Percentiles rank a stretch among this genome's conserved stretches.
These are phyloP conservation scores for Gynandropsis gynandra DNA, from an alignment of 345 rosid species.

Conservation along the genomic window DNA sequence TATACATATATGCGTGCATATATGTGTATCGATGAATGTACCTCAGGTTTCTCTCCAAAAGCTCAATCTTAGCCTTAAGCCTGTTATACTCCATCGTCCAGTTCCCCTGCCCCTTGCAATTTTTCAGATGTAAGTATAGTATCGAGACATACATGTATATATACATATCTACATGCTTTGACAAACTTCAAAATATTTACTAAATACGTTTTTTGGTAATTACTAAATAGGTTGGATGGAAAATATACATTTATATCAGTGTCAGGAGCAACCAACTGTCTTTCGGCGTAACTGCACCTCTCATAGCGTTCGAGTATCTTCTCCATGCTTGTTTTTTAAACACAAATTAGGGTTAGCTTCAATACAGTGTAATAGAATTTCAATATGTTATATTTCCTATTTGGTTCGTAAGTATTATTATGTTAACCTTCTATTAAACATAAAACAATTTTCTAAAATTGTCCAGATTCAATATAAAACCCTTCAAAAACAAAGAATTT, in stretches of 20 bases:
- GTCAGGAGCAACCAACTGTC: slow-evolving; percentile 43
- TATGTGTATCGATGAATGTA: slow-evolving; percentile 11
- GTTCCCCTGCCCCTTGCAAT: slow-evolving; percentile 39
- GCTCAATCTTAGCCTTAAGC: slow-evolving; percentile 81
- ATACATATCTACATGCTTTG: background rate
- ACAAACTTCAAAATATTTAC: too few relatives aligned
- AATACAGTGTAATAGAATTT: background rate
- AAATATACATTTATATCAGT: slow-evolving; percentile 33
- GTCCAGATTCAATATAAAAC: too few relatives aligned
- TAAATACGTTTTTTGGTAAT: too few relatives aligned
- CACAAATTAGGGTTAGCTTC: slow-evolving; percentile 10
- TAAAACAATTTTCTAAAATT: too few relatives aligned
- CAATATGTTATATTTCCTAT: too few relatives aligned
- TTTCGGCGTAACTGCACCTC: slow-evolving; percentile 56
- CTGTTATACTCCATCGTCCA: slow-evolving; percentile 73
- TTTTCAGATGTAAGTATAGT: too few relatives aligned
- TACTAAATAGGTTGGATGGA: too few relatives aligned
- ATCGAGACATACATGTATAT: background rate
- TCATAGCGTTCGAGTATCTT: slow-evolving; percentile 74
- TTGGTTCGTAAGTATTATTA: too few relatives aligned
- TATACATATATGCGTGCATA: background rate
- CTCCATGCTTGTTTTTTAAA: slow-evolving; percentile 51
- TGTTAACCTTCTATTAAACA: too few relatives aligned
- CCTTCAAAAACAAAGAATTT: too few relatives aligned
- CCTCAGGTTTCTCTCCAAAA: slow-evolving; percentile 80